These are phyloP conservation scores for Microbotryum saponariae DNA, from an alignment of 1,284 basidiomycete species.

Conservation along the genomic window DNA sequence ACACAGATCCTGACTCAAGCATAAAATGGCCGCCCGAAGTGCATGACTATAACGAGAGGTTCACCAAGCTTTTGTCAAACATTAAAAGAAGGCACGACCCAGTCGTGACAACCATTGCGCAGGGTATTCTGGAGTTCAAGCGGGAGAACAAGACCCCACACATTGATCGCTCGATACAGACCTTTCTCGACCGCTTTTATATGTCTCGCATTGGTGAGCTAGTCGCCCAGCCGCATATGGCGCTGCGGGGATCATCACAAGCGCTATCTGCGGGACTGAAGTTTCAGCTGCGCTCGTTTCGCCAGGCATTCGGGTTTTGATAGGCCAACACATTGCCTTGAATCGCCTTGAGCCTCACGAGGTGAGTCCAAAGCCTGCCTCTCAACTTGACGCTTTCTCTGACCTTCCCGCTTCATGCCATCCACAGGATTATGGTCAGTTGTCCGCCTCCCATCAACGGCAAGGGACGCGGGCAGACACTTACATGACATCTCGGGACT, in stretches of 20 bases:
- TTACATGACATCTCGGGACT: neutral
- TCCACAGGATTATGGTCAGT: slow-evolving; percentile 13
- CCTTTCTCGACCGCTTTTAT: slow-evolving; percentile 95
- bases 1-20: slow-evolving; percentile 57
- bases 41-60: slow-evolving; percentile 83
- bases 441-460: neutral
- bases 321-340: slow-evolving; percentile 84
- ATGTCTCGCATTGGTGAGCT: slow-evolving; percentile 73
- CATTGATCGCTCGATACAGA: slow-evolving; percentile 71
- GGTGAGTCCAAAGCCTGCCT: neutral
- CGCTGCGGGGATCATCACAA: too few relatives aligned
- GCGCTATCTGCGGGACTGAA: neutral
- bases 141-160: slow-evolving; percentile 46
- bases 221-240: neutral
- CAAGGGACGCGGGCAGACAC: neutral
- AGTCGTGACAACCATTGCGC: slow-evolving; percentile 90
- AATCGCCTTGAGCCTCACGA: slow-evolving; percentile 80
- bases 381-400: neutral
- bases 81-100: slow-evolving; percentile 96
- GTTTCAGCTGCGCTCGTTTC: neutral
- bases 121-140: slow-evolving; percentile 64
- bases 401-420: neutral
- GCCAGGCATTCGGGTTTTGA: slow-evolving; percentile 74
- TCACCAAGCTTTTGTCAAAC: slow-evolving; percentile 76
- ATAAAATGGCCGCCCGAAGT: slow-evolving; percentile 86